These are phyloP conservation scores for Penstemon newberryi DNA, from an alignment of 257 asterid genomes.

Conservation along the genomic window DNA sequence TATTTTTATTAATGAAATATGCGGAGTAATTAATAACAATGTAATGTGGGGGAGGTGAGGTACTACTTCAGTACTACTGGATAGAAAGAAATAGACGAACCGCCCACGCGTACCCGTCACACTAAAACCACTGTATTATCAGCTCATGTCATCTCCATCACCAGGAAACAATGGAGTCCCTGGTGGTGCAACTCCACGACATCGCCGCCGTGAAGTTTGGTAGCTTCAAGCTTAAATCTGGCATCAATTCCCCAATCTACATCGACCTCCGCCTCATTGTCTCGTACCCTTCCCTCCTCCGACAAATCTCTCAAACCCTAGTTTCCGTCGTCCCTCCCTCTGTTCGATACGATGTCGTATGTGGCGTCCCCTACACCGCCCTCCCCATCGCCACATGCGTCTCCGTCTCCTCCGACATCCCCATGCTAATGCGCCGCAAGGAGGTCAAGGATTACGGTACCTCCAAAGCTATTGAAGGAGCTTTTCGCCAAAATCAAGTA, in stretches of 20 bases:
- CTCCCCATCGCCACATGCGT: slow-evolving; percentile 93
- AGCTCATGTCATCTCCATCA: slow-evolving; percentile 29
- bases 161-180: slow-evolving; percentile 63
- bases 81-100: too few relatives aligned
- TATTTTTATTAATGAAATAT: too few relatives aligned
- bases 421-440: slow-evolving; percentile 95
- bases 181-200: slow-evolving; percentile 79
- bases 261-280: slow-evolving; percentile 94
- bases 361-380: slow-evolving; percentile 98
- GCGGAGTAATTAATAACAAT: too few relatives aligned
- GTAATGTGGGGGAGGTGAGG: too few relatives aligned
- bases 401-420: slow-evolving; percentile 51
- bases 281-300: slow-evolving; percentile 81
- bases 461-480: slow-evolving; percentile 84
- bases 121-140: too few relatives aligned
- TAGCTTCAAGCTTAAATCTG: slow-evolving; percentile 90
- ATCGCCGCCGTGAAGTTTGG: slow-evolving; percentile 96
- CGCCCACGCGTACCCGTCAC: too few relatives aligned
- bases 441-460: slow-evolving; percentile 98
- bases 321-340: slow-evolving; percentile 55
- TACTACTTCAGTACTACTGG: too few relatives aligned
- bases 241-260: slow-evolving; percentile 91
- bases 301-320: slow-evolving; percentile 70
- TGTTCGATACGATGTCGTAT: slow-evolving; percentile 62
- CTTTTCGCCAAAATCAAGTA: slow-evolving; percentile 44